A percentile compares a stretch with the other conserved stretches of the same genome.
Evolutionary conservation across 257 asterid species (phyloP).

Genomic region (Solanum phureja): DNA sequence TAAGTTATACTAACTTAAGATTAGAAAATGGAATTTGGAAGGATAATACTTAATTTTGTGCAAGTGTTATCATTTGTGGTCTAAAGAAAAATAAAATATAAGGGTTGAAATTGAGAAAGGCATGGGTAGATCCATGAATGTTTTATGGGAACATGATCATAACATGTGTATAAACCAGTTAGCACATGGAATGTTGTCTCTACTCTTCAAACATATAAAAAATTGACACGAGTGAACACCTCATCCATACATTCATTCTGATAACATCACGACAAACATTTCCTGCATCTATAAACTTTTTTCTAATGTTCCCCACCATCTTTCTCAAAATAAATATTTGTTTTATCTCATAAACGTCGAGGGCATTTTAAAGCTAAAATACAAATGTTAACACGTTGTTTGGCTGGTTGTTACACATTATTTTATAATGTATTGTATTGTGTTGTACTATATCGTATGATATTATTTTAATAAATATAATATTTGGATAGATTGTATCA

Average conservation of each 20-base stretch:
- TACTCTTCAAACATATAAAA: neutral
- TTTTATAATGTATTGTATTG: too few species aligned
- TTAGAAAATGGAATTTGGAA: neutral
- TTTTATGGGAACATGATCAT: neutral
- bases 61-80: neutral
- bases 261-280: neutral
- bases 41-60: neutral
- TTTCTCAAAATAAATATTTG: neutral
- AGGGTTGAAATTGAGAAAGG: neutral
- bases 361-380: neutral
- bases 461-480: too few species aligned
- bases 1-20: neutral
- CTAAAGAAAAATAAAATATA: neutral
- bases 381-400: too few species aligned
- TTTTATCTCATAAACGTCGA: neutral
- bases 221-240: neutral
- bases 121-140: neutral
- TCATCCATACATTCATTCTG: neutral
- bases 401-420: rapidly evolving
- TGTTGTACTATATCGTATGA: too few species aligned
- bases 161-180: neutral
- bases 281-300: neutral
- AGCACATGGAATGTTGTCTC: neutral
- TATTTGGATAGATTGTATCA: too few species aligned
- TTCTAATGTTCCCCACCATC: neutral